phyloP scores from a whole-genome alignment of 1,284 basidiomycete genomes.

The Malassezia furfur region DNA sequence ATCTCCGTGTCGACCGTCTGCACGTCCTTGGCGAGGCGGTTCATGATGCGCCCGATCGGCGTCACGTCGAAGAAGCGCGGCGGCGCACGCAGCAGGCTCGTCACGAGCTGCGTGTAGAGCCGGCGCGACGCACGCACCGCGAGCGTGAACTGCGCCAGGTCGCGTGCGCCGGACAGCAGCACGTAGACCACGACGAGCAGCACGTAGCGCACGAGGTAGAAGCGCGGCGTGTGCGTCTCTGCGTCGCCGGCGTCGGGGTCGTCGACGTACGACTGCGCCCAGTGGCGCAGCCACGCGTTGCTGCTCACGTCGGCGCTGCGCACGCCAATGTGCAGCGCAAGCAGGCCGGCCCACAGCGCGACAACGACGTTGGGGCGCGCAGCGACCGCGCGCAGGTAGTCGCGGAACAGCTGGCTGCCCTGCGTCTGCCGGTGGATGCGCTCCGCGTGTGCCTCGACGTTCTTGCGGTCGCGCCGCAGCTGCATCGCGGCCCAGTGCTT shows the following conservation, averaged over 20 bases:
- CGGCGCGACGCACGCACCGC: slow-evolving; percentile 33
- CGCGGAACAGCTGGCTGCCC: slow-evolving; percentile 29
- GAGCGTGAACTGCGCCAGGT: slow-evolving; percentile 32
- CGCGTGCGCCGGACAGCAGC: slow-evolving; percentile 29
- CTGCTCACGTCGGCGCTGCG: slow-evolving; percentile 33
- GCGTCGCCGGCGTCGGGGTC: neutral
- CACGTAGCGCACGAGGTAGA: slow-evolving; percentile 38
- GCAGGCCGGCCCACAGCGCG: slow-evolving; percentile 24
- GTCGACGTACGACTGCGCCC: slow-evolving; percentile 38
- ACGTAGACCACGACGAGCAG: slow-evolving; percentile 32
- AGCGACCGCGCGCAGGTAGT: slow-evolving; percentile 33
- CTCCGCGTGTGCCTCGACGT: slow-evolving; percentile 35
- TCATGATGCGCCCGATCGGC: slow-evolving; percentile 47
- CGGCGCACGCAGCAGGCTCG: slow-evolving; percentile 72
- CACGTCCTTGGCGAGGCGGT: slow-evolving; percentile 45
- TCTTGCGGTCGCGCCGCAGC: slow-evolving; percentile 31
- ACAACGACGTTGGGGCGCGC: neutral
- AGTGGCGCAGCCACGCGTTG: slow-evolving; percentile 39
- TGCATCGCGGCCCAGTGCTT: slow-evolving; percentile 16
- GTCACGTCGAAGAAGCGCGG: slow-evolving; percentile 45
- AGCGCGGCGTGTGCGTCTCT: slow-evolving; percentile 12
- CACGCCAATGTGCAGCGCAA: slow-evolving; percentile 31
- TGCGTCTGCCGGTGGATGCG: slow-evolving; percentile 34
- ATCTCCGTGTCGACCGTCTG: slow-evolving; percentile 48
- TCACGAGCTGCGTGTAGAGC: slow-evolving; percentile 56